phyloP scores from a whole-genome alignment of 2,329 filamentous ascomycete genomes.

The Pestalotiopsis fici region DNA sequence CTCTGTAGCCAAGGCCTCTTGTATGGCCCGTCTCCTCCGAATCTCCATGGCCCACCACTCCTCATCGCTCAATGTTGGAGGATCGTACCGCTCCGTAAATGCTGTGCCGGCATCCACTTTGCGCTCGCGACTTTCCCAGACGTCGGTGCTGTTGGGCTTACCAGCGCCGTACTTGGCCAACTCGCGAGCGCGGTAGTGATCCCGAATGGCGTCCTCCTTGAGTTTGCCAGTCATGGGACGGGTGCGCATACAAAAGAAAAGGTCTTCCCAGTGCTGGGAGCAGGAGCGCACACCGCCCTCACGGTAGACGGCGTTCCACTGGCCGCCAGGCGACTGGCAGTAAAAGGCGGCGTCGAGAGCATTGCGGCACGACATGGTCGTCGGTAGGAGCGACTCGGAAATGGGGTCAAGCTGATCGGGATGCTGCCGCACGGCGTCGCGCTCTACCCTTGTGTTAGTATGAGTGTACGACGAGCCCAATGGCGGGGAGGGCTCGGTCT shows the following conservation, averaged over 20 bases:
- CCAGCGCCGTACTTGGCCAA: constrained; percentile 64
- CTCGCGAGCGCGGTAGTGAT: constrained; percentile 69
- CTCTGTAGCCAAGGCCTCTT: constrained; percentile 18
- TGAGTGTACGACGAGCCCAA: constrained; percentile 17
- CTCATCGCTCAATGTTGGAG: constrained; percentile 39
- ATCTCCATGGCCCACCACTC: constrained; percentile 41
- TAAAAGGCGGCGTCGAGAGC: constrained; percentile 94
- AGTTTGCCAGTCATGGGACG: constrained; percentile 61
- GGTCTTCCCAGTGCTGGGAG: constrained; percentile 85
- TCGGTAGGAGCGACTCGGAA: constrained; percentile 73
- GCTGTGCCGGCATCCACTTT: constrained; percentile 52
- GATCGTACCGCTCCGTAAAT: constrained; percentile 43
- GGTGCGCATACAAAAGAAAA: constrained; percentile 96
- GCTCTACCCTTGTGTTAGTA: constrained; percentile 12
- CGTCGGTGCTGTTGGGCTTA: constrained; percentile 77
- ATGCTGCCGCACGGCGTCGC: constrained; percentile 1
- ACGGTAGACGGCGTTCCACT: constrained; percentile 90
- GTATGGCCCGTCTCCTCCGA: constrained; percentile 21
- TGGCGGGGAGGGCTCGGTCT: constrained; percentile 23
- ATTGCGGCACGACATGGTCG: constrained; percentile 82
- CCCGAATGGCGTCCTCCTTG: constrained; percentile 62
- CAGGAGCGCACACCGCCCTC: constrained; percentile 78
- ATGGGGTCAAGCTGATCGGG: constrained; percentile 41
- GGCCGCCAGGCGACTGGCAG: constrained; percentile 88
- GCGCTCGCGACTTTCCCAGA: constrained; percentile 77